Conservation (phyloP, 2,329 filamentous ascomycete species). For the Verticillium tricorpus region DNA sequence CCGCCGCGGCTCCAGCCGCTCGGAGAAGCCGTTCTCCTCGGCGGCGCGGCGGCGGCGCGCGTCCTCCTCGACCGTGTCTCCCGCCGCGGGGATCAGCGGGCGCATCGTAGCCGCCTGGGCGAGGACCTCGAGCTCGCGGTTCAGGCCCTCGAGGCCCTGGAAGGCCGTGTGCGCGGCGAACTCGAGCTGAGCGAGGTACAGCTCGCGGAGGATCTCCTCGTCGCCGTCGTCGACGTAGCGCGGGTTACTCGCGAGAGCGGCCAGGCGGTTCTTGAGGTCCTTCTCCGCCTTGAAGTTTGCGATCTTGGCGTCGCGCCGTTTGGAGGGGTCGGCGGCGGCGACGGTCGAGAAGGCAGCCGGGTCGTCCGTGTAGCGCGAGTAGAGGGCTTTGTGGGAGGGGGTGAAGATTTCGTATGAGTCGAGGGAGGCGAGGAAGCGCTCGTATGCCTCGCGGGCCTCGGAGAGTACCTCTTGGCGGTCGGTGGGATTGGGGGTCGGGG, state of each 20-base stretch:
- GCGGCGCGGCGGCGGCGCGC: slow-evolving; percentile 31
- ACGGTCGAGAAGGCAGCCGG: slow-evolving; percentile 70
- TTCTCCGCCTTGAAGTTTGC: slow-evolving; percentile 81
- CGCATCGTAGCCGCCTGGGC: slow-evolving; percentile 58
- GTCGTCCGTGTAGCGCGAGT: slow-evolving; percentile 69
- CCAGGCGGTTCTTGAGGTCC: slow-evolving; percentile 76
- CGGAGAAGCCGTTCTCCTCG: slow-evolving; percentile 50
- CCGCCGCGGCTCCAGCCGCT: slow-evolving; percentile 65
- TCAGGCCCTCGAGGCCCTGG: slow-evolving; percentile 80
- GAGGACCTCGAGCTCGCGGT: slow-evolving; percentile 79
- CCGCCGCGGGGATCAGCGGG: slow-evolving; percentile 37
- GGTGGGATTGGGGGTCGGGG: slow-evolving; percentile 44
- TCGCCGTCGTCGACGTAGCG: slow-evolving; percentile 68
- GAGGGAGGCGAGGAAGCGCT: slow-evolving; percentile 69
- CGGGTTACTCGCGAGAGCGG: slow-evolving; percentile 43
- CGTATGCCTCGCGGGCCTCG: slow-evolving; percentile 65
- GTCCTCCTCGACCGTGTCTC: slow-evolving; percentile 41
- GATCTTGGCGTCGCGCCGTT: slow-evolving; percentile 79
- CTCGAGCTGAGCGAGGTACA: slow-evolving; percentile 71
- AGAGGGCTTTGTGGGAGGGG: slow-evolving; percentile 59
- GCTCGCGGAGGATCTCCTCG: slow-evolving; percentile 75
- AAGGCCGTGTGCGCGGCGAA: slow-evolving; percentile 77
- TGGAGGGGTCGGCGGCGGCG: slow-evolving; percentile 47
- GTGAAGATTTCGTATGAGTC: slow-evolving; percentile 75
- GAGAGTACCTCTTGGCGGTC: slow-evolving; percentile 62